Conservation (phyloP, 441 rosid species). For the Caryocar brasiliense region DNA sequence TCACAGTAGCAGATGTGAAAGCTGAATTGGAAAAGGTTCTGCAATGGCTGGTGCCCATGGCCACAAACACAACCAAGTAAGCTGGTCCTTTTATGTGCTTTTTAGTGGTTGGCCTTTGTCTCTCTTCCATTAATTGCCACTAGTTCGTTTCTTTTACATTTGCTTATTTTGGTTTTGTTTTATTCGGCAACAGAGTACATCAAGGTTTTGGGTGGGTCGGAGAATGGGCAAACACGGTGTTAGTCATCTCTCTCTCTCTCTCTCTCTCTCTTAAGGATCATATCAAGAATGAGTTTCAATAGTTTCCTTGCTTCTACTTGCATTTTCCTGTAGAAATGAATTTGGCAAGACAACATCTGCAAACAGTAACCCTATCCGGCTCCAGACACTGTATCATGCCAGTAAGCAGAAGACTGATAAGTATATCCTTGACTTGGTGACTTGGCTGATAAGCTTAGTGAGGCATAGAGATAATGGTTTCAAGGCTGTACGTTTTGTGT, state of each 20-base stretch:
- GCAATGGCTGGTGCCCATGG: conserved; percentile 71
- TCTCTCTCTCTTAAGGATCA: background rate
- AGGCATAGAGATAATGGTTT: conserved; percentile 34
- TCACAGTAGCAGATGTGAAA: conserved; percentile 49
- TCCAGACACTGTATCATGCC: conserved; percentile 80
- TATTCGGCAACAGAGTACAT: conserved; percentile 50
- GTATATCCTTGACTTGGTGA: conserved; percentile 56
- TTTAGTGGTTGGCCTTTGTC: background rate
- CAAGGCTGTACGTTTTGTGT: conserved; percentile 15
- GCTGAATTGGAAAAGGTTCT: conserved; percentile 83
- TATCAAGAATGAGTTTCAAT: background rate
- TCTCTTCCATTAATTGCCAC: background rate
- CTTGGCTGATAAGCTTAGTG: conserved; percentile 53
- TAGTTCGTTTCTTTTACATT: background rate
- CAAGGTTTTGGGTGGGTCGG: conserved; percentile 99
- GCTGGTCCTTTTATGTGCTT: conserved; percentile 1
- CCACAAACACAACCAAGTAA: conserved; percentile 75
- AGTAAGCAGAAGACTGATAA: conserved; percentile 51
- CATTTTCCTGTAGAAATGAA: conserved; percentile 47
- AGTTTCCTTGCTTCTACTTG: background rate
- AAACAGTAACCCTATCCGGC: conserved; percentile 36
- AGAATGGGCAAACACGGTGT: conserved; percentile 97
- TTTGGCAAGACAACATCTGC: conserved; percentile 36
- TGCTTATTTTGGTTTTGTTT: conserved; percentile 3
- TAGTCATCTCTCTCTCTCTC: conserved; percentile 14